A percentile compares a stretch with the other conserved stretches of the same genome.
phyloP scores from a whole-genome alignment of 495 filamentous ascomycete species.

The Penicillium cinerascens region DNA sequence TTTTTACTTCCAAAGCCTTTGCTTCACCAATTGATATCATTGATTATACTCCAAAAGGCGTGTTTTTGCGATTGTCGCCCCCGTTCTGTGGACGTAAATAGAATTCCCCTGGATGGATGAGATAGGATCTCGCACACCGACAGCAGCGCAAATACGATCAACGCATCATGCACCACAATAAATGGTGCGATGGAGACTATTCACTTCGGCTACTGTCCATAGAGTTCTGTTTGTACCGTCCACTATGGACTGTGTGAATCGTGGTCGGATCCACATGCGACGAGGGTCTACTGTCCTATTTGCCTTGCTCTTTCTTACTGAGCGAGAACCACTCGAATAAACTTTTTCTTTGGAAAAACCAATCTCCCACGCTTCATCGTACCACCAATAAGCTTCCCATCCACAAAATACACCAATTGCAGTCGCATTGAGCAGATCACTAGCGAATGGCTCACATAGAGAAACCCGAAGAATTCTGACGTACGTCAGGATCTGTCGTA shows the following conservation, averaged over 20 bases:
- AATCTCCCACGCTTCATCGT: slow-evolving; percentile 57
- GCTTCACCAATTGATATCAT: too few relatives aligned
- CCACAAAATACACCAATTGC: slow-evolving; percentile 61
- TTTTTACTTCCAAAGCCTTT: too few relatives aligned
- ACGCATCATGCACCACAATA: too few relatives aligned
- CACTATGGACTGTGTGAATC: slow-evolving; percentile 2
- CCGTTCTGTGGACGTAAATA: too few relatives aligned
- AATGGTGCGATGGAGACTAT: too few relatives aligned
- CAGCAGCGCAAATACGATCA: too few relatives aligned
- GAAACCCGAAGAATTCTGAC: slow-evolving; percentile 32
- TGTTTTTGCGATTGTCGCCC: too few relatives aligned
- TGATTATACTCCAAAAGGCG: too few relatives aligned
- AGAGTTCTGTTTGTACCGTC: too few relatives aligned
- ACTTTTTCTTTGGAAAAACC: slow-evolving; percentile 54
- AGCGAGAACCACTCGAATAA: slow-evolving; percentile 46
- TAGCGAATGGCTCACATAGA: slow-evolving; percentile 37
- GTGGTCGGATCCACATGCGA: slow-evolving; percentile 19
- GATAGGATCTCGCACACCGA: too few relatives aligned
- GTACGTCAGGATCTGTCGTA: slow-evolving; percentile 22
- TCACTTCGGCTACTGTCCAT: too few relatives aligned
- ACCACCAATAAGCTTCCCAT: slow-evolving; percentile 48
- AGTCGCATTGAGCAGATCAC: slow-evolving; percentile 29
- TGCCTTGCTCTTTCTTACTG: slow-evolving; percentile 9
- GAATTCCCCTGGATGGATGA: too few relatives aligned
- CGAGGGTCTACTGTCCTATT: slow-evolving; percentile 16